phyloP scores from a whole-genome alignment of 805 yeast genomes.

The Saturnispora bothae region DNA sequence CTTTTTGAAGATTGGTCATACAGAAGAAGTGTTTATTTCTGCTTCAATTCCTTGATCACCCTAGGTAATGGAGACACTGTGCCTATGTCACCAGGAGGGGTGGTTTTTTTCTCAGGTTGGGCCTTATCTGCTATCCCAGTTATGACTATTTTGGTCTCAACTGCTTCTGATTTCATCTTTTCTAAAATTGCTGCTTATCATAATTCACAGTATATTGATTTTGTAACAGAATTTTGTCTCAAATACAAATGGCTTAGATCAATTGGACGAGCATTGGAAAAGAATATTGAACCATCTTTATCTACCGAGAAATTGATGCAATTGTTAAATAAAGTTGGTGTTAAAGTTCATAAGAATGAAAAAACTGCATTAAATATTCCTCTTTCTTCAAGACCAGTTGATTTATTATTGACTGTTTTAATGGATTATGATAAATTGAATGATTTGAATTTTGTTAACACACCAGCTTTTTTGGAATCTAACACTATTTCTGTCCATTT shows the following conservation, averaged over 20 bases:
- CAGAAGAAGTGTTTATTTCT: slow-evolving; percentile 63
- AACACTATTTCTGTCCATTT: slow-evolving; percentile 15
- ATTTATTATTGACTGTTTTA: slow-evolving; percentile 15
- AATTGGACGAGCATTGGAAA: slow-evolving; percentile 8
- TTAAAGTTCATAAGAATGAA: not conserved
- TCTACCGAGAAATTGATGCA: slow-evolving; percentile 5
- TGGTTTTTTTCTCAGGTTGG: slow-evolving; percentile 71
- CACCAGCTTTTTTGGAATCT: slow-evolving; percentile 12
- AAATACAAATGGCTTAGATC: slow-evolving; percentile 3
- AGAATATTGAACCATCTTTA: not conserved
- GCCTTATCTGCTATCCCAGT: slow-evolving; percentile 74
- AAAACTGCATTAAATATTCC: slow-evolving; percentile 9
- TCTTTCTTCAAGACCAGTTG: slow-evolving; percentile 15
- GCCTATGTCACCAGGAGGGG: slow-evolving; percentile 55
- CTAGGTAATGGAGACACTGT: slow-evolving; percentile 78
- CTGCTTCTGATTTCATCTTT: slow-evolving; percentile 53
- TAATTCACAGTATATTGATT: slow-evolving; percentile 12
- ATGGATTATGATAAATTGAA: slow-evolving; percentile 13
- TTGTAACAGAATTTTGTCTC: slow-evolving; percentile 10
- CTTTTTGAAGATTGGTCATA: slow-evolving; percentile 62
- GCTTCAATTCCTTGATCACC: slow-evolving; percentile 64
- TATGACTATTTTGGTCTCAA: slow-evolving; percentile 72
- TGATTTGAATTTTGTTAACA: slow-evolving; percentile 15
- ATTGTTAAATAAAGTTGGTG: slow-evolving; percentile 8
- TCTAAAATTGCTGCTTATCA: slow-evolving; percentile 17